These are phyloP conservation scores for Aspergillus homomorphus DNA, from an alignment of 495 filamentous ascomycete genomes.

Conservation along the genomic window DNA sequence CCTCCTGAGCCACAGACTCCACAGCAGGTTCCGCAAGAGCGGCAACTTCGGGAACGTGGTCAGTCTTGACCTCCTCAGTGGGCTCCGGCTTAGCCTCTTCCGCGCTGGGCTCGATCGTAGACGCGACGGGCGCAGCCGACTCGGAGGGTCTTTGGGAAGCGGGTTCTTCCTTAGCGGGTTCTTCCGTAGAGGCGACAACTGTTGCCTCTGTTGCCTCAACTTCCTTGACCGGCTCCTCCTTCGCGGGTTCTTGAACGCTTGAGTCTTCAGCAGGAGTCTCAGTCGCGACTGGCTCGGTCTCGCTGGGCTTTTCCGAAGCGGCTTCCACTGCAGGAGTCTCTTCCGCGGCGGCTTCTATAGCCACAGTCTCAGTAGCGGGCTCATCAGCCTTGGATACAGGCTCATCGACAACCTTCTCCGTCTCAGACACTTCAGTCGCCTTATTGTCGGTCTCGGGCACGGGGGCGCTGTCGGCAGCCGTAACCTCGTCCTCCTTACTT, in stretches of 20 bases:
- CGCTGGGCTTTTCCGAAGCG: slow-evolving; percentile 11
- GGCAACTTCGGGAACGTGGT: slow-evolving; percentile 7
- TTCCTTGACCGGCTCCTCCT: slow-evolving; percentile 6
- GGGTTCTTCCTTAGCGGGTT: slow-evolving; percentile 1
- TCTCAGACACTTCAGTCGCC: slow-evolving; percentile 5
- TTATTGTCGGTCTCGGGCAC: neutral
- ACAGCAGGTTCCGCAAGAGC: slow-evolving; percentile 10
- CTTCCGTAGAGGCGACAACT: slow-evolving; percentile 10
- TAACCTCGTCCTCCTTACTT: neutral
- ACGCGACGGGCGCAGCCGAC: slow-evolving; percentile 8
- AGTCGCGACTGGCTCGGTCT: slow-evolving; percentile 11
- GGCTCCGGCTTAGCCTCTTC: slow-evolving; percentile 15
- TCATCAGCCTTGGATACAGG: slow-evolving; percentile 12
- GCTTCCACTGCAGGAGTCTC: slow-evolving; percentile 14
- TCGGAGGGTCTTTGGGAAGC: slow-evolving; percentile 1
- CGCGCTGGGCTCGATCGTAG: neutral
- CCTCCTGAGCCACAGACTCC: slow-evolving; percentile 1
- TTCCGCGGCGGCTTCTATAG: slow-evolving; percentile 12
- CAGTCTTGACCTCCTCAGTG: slow-evolving; percentile 10
- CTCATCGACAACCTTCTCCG: slow-evolving; percentile 15
- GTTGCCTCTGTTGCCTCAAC: slow-evolving; percentile 2
- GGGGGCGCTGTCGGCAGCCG: neutral
- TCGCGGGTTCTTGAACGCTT: slow-evolving; percentile 4
- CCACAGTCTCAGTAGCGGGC: slow-evolving; percentile 10
- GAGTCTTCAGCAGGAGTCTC: slow-evolving; percentile 22